Base-by-base conservation (phyloP, 1,139 yeast genomes). In the Yamadazyma kanchanaburiensis region DNA sequence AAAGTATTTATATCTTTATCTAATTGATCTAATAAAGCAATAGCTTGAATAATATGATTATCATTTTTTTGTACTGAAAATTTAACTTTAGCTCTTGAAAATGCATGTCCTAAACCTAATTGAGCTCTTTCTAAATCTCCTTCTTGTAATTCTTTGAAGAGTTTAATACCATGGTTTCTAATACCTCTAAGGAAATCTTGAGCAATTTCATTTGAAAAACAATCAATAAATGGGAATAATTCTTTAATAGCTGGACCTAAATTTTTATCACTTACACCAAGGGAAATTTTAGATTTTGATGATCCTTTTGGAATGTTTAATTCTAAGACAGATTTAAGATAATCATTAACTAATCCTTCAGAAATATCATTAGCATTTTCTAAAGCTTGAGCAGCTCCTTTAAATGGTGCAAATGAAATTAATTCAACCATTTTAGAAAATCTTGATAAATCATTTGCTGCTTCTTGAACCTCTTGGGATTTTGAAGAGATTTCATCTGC, bases 121-220 rank as follows among this genome's bases (percentile, higher is more conserved):
- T 94, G 98, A 30, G 98, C 98, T 68, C 95, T 81, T 69, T 89
- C 97, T 46, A 89, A 71, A 60, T 94, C 98, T 55, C 97, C 96
- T 30, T 82, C 83, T 61, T 89, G 95, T 53, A 91, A 76, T 48
- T 88, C 94, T 67, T 89, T 87, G 55, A 91, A 76, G 51, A 94
- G 69, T 64, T 91, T 91, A 53, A 77, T 74, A 45, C 95, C 95
- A 54, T 84, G 95, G 45, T 77, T 77, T 73, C 98, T 84, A 53
- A 94, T 75, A 48, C 97, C 98, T 73, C 98, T 85, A 51, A 91
- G 70, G 56, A 91, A 73, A 60, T 91, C 98, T 67, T 91, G 97
- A 30, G 83, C 96, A 45, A 87, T 77, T 60, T 91, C 98, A 53
- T 80, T 84, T 31, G 96, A 78, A 45, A 84, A 76, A 65, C 95